phyloP scores from a whole-genome alignment of 805 yeast species.

The Cyberlindnera suaveolens region DNA sequence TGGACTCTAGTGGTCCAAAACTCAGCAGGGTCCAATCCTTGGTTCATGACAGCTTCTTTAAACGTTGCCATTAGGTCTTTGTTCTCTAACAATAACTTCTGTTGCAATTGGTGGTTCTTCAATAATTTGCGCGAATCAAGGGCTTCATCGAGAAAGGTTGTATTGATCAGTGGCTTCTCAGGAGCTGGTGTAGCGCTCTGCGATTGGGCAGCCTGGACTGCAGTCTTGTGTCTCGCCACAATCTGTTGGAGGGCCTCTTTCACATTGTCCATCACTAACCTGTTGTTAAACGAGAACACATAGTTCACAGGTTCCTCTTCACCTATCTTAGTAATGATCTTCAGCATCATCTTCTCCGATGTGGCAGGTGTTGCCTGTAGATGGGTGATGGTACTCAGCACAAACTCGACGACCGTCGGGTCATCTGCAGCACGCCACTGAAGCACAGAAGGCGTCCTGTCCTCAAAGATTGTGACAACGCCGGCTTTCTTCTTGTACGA shows the following conservation, averaged over 20 bases:
- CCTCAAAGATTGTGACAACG: conserved; percentile 49
- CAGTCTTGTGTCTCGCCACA: conserved; percentile 52
- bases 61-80: conserved; percentile 66
- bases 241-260: conserved; percentile 63
- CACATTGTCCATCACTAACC: conserved; percentile 70
- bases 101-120: conserved; percentile 72
- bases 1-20: conserved; percentile 85
- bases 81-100: conserved; percentile 64
- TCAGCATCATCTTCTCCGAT: conserved; percentile 61
- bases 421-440: conserved; percentile 56
- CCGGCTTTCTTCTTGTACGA: conserved; percentile 50
- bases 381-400: conserved; percentile 37
- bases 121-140: conserved; percentile 55
- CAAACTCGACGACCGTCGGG: conserved; percentile 33
- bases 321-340: conserved; percentile 41
- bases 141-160: conserved; percentile 35
- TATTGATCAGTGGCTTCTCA: conserved; percentile 28
- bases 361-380: conserved; percentile 67
- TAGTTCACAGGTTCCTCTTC: conserved; percentile 25
- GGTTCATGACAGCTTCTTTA: conserved; percentile 79
- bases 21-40: conserved; percentile 69
- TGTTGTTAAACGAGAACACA: conserved; percentile 59
- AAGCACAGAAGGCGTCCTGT: conserved; percentile 46
- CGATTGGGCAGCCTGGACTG: conserved; percentile 20
- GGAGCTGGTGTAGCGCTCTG: conserved; percentile 16